A percentile compares a stretch with the other conserved stretches of the same genome.
Evolutionary conservation across 345 rosid genomes (phyloP).

Genomic region (Garcia nutans): DNA sequence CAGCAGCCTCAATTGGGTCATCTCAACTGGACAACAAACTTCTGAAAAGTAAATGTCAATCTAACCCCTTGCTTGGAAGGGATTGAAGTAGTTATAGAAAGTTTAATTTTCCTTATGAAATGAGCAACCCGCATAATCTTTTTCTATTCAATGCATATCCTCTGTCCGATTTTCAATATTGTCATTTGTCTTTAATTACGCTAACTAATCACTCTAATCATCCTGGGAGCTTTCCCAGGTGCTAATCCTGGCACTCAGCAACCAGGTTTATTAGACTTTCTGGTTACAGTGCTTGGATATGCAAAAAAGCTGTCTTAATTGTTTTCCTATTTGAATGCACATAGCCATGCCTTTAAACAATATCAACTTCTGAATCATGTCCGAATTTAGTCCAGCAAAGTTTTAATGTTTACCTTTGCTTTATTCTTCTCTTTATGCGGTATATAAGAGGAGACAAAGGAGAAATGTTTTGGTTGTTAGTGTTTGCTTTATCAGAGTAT

Average conservation of each 20-base stretch:
- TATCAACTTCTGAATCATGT: background rate
- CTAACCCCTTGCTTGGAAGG: conserved; percentile 26
- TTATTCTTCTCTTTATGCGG: conserved; percentile 14
- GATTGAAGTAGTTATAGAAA: conserved; percentile 33
- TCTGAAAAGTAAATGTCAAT: conserved; percentile 46
- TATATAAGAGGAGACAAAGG: background rate
- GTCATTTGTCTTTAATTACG: background rate
- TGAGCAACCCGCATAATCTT: conserved; percentile 12
- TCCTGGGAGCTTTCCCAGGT: background rate
- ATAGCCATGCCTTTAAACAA: background rate
- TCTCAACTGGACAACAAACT: conserved; percentile 86
- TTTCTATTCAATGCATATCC: conserved; percentile 26
- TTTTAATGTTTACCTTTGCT: background rate
- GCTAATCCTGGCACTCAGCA: background rate
- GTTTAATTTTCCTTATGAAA: conserved; percentile 28
- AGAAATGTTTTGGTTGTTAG: background rate
- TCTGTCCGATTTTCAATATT: conserved; percentile 6
- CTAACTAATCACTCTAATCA: background rate
- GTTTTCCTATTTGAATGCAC: background rate
- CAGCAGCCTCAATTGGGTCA: conserved; percentile 92
- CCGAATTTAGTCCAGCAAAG: background rate
- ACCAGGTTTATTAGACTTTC: background rate
- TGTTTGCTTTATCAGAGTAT: background rate
- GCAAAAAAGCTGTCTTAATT: background rate
- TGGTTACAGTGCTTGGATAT: background rate